Evolutionary conservation across 106 monocot species (phyloP).

Genomic region (Dendrobium nobile): DNA sequence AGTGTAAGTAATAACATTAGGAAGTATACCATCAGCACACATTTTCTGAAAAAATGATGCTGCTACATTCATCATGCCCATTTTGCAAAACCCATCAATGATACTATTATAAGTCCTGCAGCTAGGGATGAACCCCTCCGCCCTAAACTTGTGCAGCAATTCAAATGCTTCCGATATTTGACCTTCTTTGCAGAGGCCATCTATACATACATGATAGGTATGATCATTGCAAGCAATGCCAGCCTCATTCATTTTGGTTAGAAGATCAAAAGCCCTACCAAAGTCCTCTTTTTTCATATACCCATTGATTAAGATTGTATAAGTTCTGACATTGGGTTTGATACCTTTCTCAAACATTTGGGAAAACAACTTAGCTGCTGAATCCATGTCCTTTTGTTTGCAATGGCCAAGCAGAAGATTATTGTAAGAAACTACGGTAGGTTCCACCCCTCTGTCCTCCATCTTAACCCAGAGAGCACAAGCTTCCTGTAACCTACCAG

Average conservation of each 20-base stretch:
- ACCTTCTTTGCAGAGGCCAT: conserved; percentile 46
- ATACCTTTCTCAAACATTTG: conserved; percentile 41
- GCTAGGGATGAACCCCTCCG: conserved; percentile 52
- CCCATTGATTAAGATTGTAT: conserved; percentile 50
- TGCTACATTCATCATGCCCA: conserved; percentile 41
- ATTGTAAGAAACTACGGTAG: conserved; percentile 50
- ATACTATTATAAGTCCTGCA: conserved; percentile 60
- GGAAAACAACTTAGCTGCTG: conserved; percentile 32
- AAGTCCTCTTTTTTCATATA: conserved; percentile 38
- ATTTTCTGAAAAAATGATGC: conserved; percentile 38
- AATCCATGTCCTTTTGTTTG: conserved; percentile 28
- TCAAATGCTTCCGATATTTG: conserved; percentile 29
- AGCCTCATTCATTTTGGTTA: conserved; percentile 24
- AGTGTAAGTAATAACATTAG: conserved; percentile 58
- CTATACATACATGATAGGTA: conserved; percentile 48
- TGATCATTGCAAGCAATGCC: conserved; percentile 44
- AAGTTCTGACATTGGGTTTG: conserved; percentile 41
- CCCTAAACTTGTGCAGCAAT: conserved; percentile 39
- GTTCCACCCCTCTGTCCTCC: conserved; percentile 44
- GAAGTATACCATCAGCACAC: conserved; percentile 33
- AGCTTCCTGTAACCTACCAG: conserved; percentile 43
- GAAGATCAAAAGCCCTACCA: conserved; percentile 34
- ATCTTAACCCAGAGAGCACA: conserved; percentile 44
- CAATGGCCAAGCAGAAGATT: conserved; percentile 49
- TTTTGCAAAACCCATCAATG: conserved; percentile 48